phyloP scores from a whole-genome alignment of 768 basidiomycete genomes.

The Antrodiella citrinella region DNA sequence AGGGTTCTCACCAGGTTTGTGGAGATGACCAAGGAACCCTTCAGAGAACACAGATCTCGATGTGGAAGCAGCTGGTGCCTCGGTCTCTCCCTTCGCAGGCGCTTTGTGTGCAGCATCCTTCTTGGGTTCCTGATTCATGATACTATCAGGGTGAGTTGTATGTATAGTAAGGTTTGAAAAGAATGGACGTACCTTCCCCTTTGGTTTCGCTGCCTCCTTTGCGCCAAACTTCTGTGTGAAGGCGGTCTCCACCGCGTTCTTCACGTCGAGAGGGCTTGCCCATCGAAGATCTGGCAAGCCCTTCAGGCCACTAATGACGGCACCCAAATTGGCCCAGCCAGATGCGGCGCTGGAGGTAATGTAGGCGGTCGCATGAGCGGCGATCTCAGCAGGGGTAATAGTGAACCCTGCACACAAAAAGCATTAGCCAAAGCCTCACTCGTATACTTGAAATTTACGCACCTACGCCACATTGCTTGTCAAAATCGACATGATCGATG shows the following conservation, averaged over 20 bases:
- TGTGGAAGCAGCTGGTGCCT: conserved; percentile 29
- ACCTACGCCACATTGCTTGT: conserved; percentile 85
- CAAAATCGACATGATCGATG: conserved; percentile 62
- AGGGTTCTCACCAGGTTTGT: conserved; percentile 90
- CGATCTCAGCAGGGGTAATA: conserved; percentile 61
- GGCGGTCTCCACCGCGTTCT: conserved; percentile 66
- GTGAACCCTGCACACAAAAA: conserved; percentile 56
- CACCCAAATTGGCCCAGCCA: conserved; percentile 74
- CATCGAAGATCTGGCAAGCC: conserved; percentile 59
- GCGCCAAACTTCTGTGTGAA: conserved; percentile 65
- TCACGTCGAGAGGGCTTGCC: conserved; percentile 79
- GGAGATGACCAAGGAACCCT: conserved; percentile 87
- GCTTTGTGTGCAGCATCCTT: conserved; percentile 31
- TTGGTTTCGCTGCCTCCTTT: conserved; percentile 59
- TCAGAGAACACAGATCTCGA: conserved; percentile 79
- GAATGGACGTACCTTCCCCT: conserved; percentile 47
- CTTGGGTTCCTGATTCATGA: conserved; percentile 40
- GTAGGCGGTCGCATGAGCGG: conserved; percentile 46
- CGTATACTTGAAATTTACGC: conserved; percentile 21
- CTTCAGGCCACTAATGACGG: conserved; percentile 58
- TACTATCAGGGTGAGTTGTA: not conserved
- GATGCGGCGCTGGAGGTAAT: conserved; percentile 43
- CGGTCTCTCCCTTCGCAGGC: conserved; percentile 25
- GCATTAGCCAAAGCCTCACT: conserved; percentile 1
- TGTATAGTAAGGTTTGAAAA: too few relatives aligned